A percentile compares a stretch with the other conserved stretches of the same genome.
Conservation (phyloP, 805 yeast species). For the Wickerhamiella sergipiensis region DNA sequence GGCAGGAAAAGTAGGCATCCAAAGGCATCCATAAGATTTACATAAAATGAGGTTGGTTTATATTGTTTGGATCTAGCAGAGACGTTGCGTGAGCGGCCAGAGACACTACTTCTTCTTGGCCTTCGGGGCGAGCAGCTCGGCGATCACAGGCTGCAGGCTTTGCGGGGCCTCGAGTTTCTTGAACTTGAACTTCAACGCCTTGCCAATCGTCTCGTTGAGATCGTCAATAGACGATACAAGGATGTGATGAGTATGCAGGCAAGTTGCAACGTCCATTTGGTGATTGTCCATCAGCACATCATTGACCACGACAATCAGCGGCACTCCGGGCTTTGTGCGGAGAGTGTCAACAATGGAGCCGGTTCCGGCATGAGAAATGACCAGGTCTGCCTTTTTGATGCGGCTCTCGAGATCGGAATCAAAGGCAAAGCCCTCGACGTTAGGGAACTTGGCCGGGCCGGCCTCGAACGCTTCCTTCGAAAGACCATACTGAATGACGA, state of each 20-base stretch:
- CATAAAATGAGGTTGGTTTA: background rate
- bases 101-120: background rate
- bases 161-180: background rate
- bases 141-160: background rate
- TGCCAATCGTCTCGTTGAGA: background rate
- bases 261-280: conserved; percentile 63
- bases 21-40: no score
- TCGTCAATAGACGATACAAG: background rate
- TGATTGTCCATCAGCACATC: conserved; percentile 72
- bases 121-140: background rate
- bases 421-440: conserved; percentile 35
- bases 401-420: conserved; percentile 30
- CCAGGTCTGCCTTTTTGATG: conserved; percentile 38
- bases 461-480: conserved; percentile 22
- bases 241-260: conserved; percentile 22
- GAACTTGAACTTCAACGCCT: background rate
- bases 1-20: no score
- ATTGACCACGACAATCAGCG: conserved; percentile 60
- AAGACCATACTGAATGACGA: conserved; percentile 51
- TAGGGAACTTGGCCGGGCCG: conserved; percentile 3
- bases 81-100: no score
- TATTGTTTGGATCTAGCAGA: no score
- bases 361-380: conserved; percentile 82
- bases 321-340: conserved; percentile 32
- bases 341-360: conserved; percentile 80